These are phyloP conservation scores for Lepidium didymum DNA, from an alignment of 345 rosid genomes.

Conservation along the genomic window DNA sequence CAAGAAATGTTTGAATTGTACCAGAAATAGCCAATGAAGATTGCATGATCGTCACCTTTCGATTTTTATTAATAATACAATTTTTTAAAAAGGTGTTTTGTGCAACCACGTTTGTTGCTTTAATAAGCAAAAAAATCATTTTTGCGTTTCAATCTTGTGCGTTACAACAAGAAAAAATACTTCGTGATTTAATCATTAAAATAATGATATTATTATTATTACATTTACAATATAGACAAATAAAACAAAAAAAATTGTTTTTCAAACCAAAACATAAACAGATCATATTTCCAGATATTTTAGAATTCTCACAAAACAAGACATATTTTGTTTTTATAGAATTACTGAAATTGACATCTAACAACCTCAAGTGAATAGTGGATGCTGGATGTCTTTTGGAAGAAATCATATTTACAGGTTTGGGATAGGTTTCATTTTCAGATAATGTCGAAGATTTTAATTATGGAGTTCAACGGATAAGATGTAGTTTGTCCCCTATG, in stretches of 20 bases:
- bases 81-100: constrained; percentile 7
- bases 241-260: neutral
- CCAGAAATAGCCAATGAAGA: constrained; percentile 16
- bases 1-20: neutral
- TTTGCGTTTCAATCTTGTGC: constrained; percentile 1
- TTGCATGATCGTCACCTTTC: constrained; percentile 6
- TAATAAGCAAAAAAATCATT: neutral
- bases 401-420: too few species aligned
- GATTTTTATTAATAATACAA: neutral
- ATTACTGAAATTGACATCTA: constrained; percentile 9
- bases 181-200: neutral
- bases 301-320: neutral
- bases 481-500: too few species aligned
- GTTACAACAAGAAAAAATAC: neutral
- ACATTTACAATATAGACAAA: neutral
- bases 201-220: neutral
- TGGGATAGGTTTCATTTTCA: too few species aligned
- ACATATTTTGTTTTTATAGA: constrained; percentile 6
- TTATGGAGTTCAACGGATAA: too few species aligned
- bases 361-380: neutral
- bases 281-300: neutral
- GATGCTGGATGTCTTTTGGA: too few species aligned
- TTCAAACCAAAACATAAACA: neutral
- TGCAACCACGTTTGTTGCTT: constrained; percentile 20
- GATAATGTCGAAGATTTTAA: too few species aligned